phyloP scores from a whole-genome alignment of 73 alveolate species.

The Tetrahymena borealis region DNA sequence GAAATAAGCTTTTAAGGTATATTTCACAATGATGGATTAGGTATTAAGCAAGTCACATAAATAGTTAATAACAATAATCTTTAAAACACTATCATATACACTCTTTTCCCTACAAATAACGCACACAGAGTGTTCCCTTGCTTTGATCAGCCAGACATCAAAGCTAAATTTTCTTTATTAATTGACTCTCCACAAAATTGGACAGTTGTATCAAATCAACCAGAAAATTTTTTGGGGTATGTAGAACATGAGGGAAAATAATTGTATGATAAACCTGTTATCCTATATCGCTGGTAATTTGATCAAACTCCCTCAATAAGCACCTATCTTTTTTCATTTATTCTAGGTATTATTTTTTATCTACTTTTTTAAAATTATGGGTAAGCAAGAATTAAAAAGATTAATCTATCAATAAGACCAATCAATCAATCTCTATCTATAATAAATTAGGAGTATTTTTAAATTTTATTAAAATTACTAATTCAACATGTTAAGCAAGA shows the following conservation, averaged over 20 bases:
- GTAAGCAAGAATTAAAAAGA: background rate
- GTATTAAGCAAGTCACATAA: background rate
- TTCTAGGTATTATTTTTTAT: background rate
- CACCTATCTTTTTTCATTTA: background rate
- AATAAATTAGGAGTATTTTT: no score
- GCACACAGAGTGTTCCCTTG: conserved; percentile 93
- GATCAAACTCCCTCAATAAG: background rate
- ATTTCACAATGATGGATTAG: background rate
- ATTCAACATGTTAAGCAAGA: no score
- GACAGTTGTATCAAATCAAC: conserved; percentile 75
- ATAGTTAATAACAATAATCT: background rate
- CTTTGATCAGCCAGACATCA: conserved; percentile 95
- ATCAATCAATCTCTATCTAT: no score
- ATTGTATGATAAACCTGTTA: background rate
- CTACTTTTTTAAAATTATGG: background rate
- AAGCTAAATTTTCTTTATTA: conserved; percentile 70
- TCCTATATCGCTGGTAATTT: background rate
- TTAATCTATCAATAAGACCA: no score
- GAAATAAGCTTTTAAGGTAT: background rate
- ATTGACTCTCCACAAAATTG: conserved; percentile 83
- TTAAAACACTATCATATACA: background rate
- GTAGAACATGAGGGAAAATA: background rate
- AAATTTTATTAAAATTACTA: no score
- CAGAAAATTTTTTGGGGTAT: background rate
- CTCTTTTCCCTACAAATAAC: conserved; percentile 53